Percentiles rank a stretch among this genome's conserved stretches.
Evolutionary conservation across 148 eudicot species (phyloP).

Genomic region (Rhododendron henanense): DNA sequence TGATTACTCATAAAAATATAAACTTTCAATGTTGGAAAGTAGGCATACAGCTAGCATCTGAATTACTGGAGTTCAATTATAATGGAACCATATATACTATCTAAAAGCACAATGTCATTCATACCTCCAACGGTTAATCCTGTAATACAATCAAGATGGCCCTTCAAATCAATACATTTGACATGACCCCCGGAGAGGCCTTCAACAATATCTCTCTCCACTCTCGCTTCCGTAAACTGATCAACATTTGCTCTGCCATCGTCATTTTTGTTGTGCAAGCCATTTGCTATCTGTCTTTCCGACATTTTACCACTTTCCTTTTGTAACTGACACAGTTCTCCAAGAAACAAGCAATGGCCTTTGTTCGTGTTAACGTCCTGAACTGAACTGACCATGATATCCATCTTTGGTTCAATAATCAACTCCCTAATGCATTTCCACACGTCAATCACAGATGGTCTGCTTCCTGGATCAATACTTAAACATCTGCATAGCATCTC

Average conservation of each 20-base stretch:
- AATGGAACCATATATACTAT: neutral
- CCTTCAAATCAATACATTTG: conserved; percentile 53
- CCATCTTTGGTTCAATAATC: conserved; percentile 25
- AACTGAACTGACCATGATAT: conserved; percentile 18
- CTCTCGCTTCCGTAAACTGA: conserved; percentile 22
- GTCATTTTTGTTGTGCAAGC: conserved; percentile 15
- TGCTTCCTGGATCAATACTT: conserved; percentile 35
- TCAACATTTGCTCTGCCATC: conserved; percentile 26
- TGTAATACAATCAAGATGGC: conserved; percentile 73
- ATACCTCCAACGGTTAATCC: conserved; percentile 82
- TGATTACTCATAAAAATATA: neutral
- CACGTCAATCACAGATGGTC: conserved; percentile 52
- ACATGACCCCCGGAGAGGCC: conserved; percentile 43
- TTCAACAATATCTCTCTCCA: conserved; percentile 39
- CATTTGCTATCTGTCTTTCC: conserved; percentile 9
- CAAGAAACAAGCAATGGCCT: conserved; percentile 43
- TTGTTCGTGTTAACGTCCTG: conserved; percentile 15
- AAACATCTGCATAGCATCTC: conserved; percentile 52
- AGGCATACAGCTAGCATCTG: neutral
- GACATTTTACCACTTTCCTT: conserved; percentile 19
- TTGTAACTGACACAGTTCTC: conserved; percentile 42
- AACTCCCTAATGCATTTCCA: conserved; percentile 55
- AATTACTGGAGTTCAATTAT: neutral
- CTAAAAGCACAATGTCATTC: neutral
- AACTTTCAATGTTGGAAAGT: neutral